Evolutionary conservation across 257 asterid species (phyloP), one percentile per base, ranked within the genome.

Genomic region (Capsicum chinense): DNA sequence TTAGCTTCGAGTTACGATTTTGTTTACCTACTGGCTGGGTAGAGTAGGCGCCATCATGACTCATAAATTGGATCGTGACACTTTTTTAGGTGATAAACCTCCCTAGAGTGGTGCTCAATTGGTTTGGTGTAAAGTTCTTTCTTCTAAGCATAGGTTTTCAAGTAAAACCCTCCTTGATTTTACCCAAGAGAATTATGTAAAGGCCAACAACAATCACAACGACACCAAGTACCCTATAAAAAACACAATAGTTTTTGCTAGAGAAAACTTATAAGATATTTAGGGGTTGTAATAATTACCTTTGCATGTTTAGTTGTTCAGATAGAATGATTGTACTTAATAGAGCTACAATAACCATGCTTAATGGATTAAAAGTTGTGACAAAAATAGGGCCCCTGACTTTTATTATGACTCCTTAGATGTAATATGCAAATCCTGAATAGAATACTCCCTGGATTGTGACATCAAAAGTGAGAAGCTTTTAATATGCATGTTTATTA

Each of bases 161-260:
- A 26, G 33, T 26, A 26, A 26, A 26, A 1, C 33, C 33, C 33
- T 26, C 33, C 33, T 26, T 26, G 0, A 26, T 87, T 84, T 96
- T 96, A 50, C 98, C 97, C 98, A 98, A 96, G 10, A 96, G 93
- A 12, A 96, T 98, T 47, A 93, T 90, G 81, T 96, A 96, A 56
- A 96, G 97, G n/a, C 99, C 97, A 4, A 89, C 52, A 62, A 96
- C 94, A 4, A 96, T 96, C 52, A 93, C 90, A 47, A 88, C 58
- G 47, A 98, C 99, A 26, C 99, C 99, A 19, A 93, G 70, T 79
- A 94, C 84, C 95, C 98, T 96, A 89, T 56, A 84, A 84, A 26
- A 17, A 6, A 14, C 57, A 83, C 50, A 63, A 64, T 37, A 83
- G 82, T 80, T 57, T 48, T n/a, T 58, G 52, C 33, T 79, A 62